Conservation (phyloP, 306 rosid species). For the Cicer pinnatifidum region DNA sequence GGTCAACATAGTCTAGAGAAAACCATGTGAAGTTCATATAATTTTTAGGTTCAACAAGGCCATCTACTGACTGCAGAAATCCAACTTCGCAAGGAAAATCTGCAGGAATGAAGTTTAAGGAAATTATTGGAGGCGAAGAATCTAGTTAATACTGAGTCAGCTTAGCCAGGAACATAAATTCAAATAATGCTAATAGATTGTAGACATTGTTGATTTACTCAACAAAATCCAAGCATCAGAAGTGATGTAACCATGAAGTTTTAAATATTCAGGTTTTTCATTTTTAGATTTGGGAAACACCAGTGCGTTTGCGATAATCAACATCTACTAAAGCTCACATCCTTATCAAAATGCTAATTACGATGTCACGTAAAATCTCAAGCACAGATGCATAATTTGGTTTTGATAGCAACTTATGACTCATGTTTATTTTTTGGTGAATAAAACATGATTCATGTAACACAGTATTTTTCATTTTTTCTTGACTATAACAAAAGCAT, state of each 20-base stretch:
- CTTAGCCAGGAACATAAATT: conserved; percentile 20
- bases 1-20: conserved; percentile 66
- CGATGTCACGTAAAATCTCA: conserved; percentile 11
- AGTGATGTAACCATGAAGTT: conserved; percentile 17
- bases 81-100: conserved; percentile 82
- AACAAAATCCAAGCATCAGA: conserved; percentile 31
- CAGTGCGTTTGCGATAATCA: conserved; percentile 23
- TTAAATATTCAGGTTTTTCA: conserved; percentile 26
- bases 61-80: conserved; percentile 62
- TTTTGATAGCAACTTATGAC: not conserved
- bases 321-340: conserved; percentile 11
- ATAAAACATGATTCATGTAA: not conserved
- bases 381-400: conserved; percentile 4
- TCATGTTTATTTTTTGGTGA: not conserved
- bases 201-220: conserved; percentile 33
- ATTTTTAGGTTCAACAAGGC: conserved; percentile 64
- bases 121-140: conserved; percentile 41
- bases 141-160: conserved; percentile 37
- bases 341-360: conserved; percentile 32
- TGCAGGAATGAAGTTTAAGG: conserved; percentile 48
- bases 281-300: conserved; percentile 32
- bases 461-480: not conserved
- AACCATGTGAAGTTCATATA: conserved; percentile 62
- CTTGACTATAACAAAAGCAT: not conserved
- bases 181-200: conserved; percentile 29